Evolutionary conservation across 768 basidiomycete species (phyloP).

Genomic region (Xerocomellus amylosporus): DNA sequence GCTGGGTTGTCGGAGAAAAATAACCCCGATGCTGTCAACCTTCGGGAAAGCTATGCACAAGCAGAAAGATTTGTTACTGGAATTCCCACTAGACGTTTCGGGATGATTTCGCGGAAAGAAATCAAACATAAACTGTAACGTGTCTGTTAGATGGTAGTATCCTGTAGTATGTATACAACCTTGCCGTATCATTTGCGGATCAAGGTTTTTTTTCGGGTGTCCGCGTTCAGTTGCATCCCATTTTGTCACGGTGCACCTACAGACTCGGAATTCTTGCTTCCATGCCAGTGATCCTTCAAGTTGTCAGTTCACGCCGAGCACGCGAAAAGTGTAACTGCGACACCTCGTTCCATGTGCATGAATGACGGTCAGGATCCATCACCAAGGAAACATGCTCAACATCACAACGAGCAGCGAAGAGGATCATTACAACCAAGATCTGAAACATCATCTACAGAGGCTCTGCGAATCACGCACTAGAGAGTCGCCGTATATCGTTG

Average conservation of each 20-base stretch:
- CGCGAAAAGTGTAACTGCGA: no score
- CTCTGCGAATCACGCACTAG: conserved; percentile 47
- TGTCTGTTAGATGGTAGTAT: neutral
- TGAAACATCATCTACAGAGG: neutral
- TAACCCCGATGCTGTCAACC: conserved; percentile 58
- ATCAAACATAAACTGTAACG: conserved; percentile 60
- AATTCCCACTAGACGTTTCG: conserved; percentile 52
- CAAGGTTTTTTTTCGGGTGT: neutral
- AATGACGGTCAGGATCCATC: neutral
- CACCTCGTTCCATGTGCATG: neutral
- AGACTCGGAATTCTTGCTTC: neutral
- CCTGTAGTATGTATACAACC: neutral
- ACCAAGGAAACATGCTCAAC: neutral
- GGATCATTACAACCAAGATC: conserved; percentile 28
- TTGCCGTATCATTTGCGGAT: neutral
- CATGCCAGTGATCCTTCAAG: no score
- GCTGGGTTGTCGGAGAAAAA: conserved; percentile 60
- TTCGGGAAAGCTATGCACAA: conserved; percentile 71
- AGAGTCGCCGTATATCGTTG: conserved; percentile 59
- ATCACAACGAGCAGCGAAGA: conserved; percentile 9
- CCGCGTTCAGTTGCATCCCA: neutral
- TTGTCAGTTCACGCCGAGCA: no score
- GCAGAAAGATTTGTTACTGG: conserved; percentile 63
- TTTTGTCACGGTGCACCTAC: neutral
- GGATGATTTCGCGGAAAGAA: conserved; percentile 57